Conservation (phyloP, 371 early-diverging fungal genomes). For the Haplosporangium sp. region DNA sequence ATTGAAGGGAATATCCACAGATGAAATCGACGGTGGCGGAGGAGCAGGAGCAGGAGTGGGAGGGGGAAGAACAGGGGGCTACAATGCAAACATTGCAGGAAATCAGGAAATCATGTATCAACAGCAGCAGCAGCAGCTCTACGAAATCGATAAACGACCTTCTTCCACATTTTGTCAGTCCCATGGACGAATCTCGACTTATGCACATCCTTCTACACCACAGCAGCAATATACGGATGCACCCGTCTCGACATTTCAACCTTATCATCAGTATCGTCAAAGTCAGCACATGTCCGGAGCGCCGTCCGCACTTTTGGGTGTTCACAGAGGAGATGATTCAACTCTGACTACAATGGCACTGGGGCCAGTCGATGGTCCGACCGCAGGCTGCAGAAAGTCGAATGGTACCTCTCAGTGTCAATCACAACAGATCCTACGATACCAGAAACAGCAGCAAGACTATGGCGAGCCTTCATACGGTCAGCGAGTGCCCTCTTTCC, state of each 20-base stretch:
- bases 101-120: conserved; percentile 10
- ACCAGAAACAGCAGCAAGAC: conserved; percentile 5
- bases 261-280: conserved; percentile 16
- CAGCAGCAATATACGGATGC: conserved; percentile 8
- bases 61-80: conserved; percentile 8
- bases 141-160: conserved; percentile 6
- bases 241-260: conserved; percentile 5
- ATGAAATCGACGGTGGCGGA: too few species aligned
- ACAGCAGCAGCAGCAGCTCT: conserved; percentile 5
- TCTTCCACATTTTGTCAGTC: neutral
- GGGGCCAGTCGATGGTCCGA: conserved; percentile 1
- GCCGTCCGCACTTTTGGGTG: conserved; percentile 14
- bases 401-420: too few species aligned
- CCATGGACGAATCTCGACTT: conserved; percentile 11
- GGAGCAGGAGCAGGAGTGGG: too few species aligned
- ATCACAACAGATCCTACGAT: neutral
- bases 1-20: too few species aligned
- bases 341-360: conserved; percentile 1
- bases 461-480: conserved; percentile 3
- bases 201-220: neutral
- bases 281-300: conserved; percentile 19
- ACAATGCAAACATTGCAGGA: neutral
- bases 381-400: too few species aligned
- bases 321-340: conserved; percentile 15
- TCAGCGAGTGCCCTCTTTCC: neutral